Conservation (phyloP, 2,329 filamentous ascomycete genomes). For the Ophiostoma angusticollis region DNA sequence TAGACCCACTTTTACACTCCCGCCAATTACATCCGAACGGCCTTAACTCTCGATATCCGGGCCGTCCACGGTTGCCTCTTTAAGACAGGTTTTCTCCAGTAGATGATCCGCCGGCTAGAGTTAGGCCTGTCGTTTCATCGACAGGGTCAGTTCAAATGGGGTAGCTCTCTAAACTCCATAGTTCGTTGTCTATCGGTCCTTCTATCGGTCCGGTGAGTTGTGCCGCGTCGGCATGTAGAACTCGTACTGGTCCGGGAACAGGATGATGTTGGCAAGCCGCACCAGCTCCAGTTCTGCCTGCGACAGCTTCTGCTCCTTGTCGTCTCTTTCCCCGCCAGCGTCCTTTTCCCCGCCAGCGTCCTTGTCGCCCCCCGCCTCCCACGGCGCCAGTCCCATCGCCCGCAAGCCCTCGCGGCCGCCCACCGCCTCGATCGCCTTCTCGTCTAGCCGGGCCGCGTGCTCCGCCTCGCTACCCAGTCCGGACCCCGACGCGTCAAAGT, state of each 20-base stretch:
- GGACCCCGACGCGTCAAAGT: conserved; percentile 41
- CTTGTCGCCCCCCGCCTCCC: conserved; percentile 22
- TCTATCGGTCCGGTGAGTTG: conserved; percentile 12
- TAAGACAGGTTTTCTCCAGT: no score
- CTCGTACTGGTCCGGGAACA: conserved; percentile 40
- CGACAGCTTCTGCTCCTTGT: conserved; percentile 15
- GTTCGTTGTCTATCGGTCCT: background rate
- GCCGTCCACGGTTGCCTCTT: no score
- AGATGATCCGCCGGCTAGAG: no score
- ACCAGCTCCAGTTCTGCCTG: conserved; percentile 38
- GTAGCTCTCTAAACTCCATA: no score
- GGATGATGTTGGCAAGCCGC: conserved; percentile 41
- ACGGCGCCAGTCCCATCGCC: conserved; percentile 46
- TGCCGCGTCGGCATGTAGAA: conserved; percentile 31
- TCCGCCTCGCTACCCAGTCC: conserved; percentile 38
- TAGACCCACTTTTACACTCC: no score
- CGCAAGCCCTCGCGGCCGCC: conserved; percentile 38
- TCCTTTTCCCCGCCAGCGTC: conserved; percentile 21
- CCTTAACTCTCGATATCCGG: no score
- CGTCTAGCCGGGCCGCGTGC: conserved; percentile 33
- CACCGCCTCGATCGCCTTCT: conserved; percentile 37
- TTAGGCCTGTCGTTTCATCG: no score
- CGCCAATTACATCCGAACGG: no score
- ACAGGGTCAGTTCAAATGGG: no score
- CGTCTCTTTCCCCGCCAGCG: background rate